Percentiles rank a stretch among this genome's conserved stretches.
Conservation (phyloP, 2,329 filamentous ascomycete species). For the Cryphonectria nitschkei region DNA sequence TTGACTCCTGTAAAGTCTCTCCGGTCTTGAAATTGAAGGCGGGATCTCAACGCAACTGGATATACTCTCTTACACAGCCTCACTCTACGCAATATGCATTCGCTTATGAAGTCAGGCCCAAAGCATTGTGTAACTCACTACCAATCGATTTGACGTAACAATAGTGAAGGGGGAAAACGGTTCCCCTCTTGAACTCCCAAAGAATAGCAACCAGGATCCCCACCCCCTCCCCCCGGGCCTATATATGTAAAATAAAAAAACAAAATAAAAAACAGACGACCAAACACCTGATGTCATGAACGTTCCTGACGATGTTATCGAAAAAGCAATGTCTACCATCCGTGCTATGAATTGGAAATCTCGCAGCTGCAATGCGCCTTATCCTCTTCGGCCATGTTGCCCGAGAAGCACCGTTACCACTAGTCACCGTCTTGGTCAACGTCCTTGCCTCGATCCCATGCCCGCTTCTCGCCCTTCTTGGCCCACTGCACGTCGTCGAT, state of each 20-base stretch:
- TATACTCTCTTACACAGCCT: neutral
- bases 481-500: constrained; percentile 75
- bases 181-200: neutral
- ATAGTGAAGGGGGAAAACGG: neutral
- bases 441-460: constrained; percentile 63
- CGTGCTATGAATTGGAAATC: neutral
- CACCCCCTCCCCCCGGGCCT: too few species aligned
- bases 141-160: neutral
- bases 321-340: neutral
- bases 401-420: neutral
- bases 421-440: constrained; percentile 23
- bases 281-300: neutral
- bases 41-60: neutral
- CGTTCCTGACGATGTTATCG: neutral
- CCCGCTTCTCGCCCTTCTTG: constrained; percentile 65
- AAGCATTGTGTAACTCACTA: neutral
- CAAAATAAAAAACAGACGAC: neutral
- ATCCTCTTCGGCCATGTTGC: neutral
- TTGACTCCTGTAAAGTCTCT: neutral
- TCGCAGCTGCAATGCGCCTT: neutral
- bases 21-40: neutral
- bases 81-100: too few species aligned
- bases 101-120: too few species aligned
- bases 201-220: too few species aligned
- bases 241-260: too few species aligned